These are phyloP conservation scores for Rosa lucieae DNA, from an alignment of 306 rosid species.

Conservation along the genomic window DNA sequence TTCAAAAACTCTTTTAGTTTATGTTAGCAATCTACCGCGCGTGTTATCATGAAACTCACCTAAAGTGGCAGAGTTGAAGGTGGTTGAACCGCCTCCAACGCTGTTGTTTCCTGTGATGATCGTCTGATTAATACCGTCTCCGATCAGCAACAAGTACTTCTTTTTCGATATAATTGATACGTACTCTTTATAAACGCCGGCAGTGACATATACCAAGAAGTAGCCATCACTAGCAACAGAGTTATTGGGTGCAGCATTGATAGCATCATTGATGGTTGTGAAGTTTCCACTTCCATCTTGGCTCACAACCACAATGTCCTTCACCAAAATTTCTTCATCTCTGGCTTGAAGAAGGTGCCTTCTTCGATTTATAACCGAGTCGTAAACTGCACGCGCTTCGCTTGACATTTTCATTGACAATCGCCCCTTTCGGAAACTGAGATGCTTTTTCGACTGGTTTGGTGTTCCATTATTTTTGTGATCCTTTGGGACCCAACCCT, in stretches of 20 bases:
- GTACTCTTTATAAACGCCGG: constrained; percentile 42
- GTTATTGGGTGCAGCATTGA: constrained; percentile 41
- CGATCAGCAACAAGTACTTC: constrained; percentile 43
- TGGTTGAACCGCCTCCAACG: constrained; percentile 36
- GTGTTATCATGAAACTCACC: constrained; percentile 12
- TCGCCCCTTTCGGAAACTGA: constrained; percentile 22
- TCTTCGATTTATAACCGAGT: constrained; percentile 19
- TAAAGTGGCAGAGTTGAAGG: constrained; percentile 42
- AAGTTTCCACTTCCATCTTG: constrained; percentile 33
- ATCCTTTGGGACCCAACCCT: constrained; percentile 41
- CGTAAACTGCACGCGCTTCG: constrained; percentile 13
- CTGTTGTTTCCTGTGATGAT: constrained; percentile 38
- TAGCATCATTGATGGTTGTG: constrained; percentile 32
- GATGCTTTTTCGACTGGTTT: constrained; percentile 7
- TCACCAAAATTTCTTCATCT: constrained; percentile 29
- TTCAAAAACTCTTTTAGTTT: not conserved
- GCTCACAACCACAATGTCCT: constrained; percentile 36
- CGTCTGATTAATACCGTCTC: constrained; percentile 48
- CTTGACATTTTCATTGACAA: constrained; percentile 31
- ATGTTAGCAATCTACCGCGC: not conserved
- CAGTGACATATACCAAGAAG: constrained; percentile 42
- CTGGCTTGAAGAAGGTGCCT: constrained; percentile 16
- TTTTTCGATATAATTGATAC: constrained; percentile 27
- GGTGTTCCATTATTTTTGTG: constrained; percentile 6
- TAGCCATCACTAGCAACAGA: constrained; percentile 34